A percentile compares a stretch with the other conserved stretches of the same genome.
phyloP scores from a whole-genome alignment of 805 yeast species.

The Lipomyces sp. region DNA sequence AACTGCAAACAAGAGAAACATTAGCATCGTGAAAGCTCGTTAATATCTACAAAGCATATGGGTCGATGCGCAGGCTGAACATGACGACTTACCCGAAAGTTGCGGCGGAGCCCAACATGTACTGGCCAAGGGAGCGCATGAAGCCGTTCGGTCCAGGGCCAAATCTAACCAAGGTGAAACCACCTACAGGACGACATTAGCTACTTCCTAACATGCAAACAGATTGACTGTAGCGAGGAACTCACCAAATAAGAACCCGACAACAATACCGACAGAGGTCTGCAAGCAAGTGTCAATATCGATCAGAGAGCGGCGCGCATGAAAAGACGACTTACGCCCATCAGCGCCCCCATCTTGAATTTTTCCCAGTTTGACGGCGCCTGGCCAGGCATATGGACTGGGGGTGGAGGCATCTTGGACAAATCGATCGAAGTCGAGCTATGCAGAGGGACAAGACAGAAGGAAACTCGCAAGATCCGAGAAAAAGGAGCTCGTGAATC shows the following conservation, averaged over 20 bases:
- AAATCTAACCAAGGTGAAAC: slow-evolving; percentile 79
- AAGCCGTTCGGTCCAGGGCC: slow-evolving; percentile 99
- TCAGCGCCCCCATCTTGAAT: slow-evolving; percentile 96
- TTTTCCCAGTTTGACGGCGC: slow-evolving; percentile 86
- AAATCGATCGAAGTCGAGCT: background rate
- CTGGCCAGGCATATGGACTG: slow-evolving; percentile 29
- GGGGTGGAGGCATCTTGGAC: slow-evolving; percentile 34
- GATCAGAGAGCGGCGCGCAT: background rate
- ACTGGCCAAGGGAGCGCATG: slow-evolving; percentile 94
- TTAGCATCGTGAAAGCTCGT: background rate
- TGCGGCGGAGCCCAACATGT: slow-evolving; percentile 93
- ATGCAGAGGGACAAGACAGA: no score
- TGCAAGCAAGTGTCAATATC: slow-evolving; percentile 16
- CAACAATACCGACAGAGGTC: slow-evolving; percentile 85
- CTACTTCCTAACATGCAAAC: background rate
- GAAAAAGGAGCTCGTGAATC: no score
- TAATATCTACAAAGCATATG: background rate
- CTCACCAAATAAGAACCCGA: slow-evolving; percentile 85
- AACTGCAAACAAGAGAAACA: slow-evolving; percentile 30
- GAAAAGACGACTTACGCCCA: slow-evolving; percentile 61
- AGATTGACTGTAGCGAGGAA: background rate
- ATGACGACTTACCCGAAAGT: slow-evolving; percentile 64
- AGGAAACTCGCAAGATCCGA: no score
- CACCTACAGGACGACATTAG: slow-evolving; percentile 37
- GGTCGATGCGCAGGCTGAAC: background rate